phyloP scores from a whole-genome alignment of 768 basidiomycete genomes.

The Kondoa subrosea region DNA sequence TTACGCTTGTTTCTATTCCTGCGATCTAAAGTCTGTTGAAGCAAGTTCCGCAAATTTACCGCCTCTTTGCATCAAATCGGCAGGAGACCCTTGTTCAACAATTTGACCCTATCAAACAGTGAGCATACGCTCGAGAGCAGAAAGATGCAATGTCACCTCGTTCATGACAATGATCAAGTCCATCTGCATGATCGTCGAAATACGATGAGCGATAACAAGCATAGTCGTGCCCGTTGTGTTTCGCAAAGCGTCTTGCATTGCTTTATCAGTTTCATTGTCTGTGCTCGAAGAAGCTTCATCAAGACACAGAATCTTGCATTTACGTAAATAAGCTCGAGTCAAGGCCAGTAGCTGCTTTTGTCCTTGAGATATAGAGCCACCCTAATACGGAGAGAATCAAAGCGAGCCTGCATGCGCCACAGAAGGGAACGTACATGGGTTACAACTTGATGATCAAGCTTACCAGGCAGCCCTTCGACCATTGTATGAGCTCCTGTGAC shows the following conservation, averaged over 20 bases:
- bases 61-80: too few species aligned
- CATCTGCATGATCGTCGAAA: constrained; percentile 1
- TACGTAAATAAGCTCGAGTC: constrained; percentile 14
- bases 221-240: constrained; percentile 14
- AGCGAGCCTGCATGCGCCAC: not conserved
- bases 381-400: not conserved
- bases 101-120: too few species aligned
- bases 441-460: constrained; percentile 10
- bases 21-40: too few species aligned
- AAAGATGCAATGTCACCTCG: too few species aligned
- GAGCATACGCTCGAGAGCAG: too few species aligned
- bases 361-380: constrained; percentile 9
- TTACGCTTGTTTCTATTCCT: too few species aligned
- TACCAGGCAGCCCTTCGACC: not conserved
- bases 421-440: constrained; percentile 9
- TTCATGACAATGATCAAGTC: too few species aligned
- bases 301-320: constrained; percentile 17
- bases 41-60: too few species aligned
- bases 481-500: not conserved
- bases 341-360: constrained; percentile 19
- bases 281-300: constrained; percentile 19
- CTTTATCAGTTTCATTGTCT: constrained; percentile 14
- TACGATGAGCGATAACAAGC: constrained; percentile 17
- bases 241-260: constrained; percentile 16
- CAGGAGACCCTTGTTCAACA: too few species aligned